Evolutionary conservation across 305 asterid species (phyloP), one percentile per base, ranked within the genome.

Genomic region (Solanum aculeatissimum): DNA sequence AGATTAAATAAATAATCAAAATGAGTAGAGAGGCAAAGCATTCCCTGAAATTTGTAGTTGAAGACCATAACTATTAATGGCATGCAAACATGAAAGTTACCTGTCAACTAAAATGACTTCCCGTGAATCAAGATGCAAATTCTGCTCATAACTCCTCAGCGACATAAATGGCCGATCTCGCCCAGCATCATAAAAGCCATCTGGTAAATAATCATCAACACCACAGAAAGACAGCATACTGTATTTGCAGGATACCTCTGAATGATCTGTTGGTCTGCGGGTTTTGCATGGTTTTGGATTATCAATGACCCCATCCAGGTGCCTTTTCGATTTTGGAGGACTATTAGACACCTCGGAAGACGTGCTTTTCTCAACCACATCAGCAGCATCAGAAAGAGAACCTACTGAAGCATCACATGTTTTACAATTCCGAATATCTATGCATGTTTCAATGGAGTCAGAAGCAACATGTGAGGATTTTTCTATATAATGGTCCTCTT

Each of bases 161-260:
- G 96, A 89, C 96, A 90, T 85, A 90, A 95, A 96, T 55, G 98
- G 98, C 14, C 98, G 93, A 88, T 96, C 98, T 85, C 99, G 89
- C 40, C 99, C 99, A 18, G 98, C 97, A 85, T 96, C 99, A 89
- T 93, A 96, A 89, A 96, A 96, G 32, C 99, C 99, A 91, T 96
- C 99, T 32, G 95, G 94, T 83, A 96, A 88, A 88, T 84, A 87
- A 87, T 96, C 98, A 38, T 87, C 91, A 85, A 88, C 86, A 27
- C 97, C 94, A 89, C 98, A 94, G 90, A 92, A 92, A 23, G 99
- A 96, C 85, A 55, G 86, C 89, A 89, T 90, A 84, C 90, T 96
- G 87, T 95, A 96, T 84, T 92, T 95, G 90, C 89, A 86, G 18
- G 99, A 95, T 81, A 93, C 42, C 45, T 75, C 87, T 83, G 90